These are phyloP conservation scores for Didymella keratinophila DNA, from an alignment of 2,329 filamentous ascomycete species.

Conservation along the genomic window DNA sequence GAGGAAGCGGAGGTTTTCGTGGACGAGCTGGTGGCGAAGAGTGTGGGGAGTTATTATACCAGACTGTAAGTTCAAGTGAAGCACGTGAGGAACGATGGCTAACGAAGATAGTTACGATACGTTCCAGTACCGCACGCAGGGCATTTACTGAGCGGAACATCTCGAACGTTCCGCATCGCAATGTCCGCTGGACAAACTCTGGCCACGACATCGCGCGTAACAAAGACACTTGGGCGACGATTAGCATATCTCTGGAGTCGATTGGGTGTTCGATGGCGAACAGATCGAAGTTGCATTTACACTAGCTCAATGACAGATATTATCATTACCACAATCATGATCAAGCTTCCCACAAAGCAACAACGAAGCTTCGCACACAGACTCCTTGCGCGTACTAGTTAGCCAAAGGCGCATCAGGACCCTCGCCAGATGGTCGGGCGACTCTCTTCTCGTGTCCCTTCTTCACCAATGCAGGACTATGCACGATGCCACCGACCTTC, in stretches of 20 bases:
- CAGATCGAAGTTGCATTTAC: background rate
- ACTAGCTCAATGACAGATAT: slow-evolving; percentile 3
- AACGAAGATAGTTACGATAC: slow-evolving; percentile 72
- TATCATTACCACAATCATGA: background rate
- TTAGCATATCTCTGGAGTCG: background rate
- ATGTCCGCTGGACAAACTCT: background rate
- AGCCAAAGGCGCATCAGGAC: background rate
- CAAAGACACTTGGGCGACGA: background rate
- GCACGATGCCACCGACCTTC: slow-evolving; percentile 62
- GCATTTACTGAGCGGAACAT: slow-evolving; percentile 71
- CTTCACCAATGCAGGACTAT: slow-evolving; percentile 57
- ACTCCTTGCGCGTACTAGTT: background rate
- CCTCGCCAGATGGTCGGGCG: slow-evolving; percentile 18
- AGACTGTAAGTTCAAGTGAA: slow-evolving; percentile 67
- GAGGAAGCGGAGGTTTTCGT: slow-evolving; percentile 84
- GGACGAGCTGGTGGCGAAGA: slow-evolving; percentile 82
- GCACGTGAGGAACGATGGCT: background rate
- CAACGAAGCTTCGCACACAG: too few relatives aligned
- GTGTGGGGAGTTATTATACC: slow-evolving; percentile 85
- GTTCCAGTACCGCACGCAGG: slow-evolving; percentile 87
- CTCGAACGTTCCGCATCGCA: too few relatives aligned
- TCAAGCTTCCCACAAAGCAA: too few relatives aligned
- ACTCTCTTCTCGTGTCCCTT: slow-evolving; percentile 63
- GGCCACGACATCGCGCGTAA: background rate
- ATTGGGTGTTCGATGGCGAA: too few relatives aligned